Percentiles rank a stretch among this genome's conserved stretches.
These are phyloP conservation scores for Margaritispora aquatica DNA, from an alignment of 495 filamentous ascomycete species.

Conservation along the genomic window DNA sequence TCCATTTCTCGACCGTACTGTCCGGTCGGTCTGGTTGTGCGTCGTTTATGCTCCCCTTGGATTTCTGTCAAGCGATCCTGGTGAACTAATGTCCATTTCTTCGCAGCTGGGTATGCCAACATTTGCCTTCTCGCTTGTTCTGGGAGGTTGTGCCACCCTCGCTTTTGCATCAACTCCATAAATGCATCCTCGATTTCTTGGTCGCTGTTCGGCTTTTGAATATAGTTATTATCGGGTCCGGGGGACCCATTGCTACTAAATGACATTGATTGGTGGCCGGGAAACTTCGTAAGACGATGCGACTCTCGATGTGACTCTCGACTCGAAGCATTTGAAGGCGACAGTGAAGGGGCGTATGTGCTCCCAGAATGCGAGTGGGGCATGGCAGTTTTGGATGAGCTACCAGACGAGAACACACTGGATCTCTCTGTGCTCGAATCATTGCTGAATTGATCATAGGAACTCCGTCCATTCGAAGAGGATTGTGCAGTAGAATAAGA, in stretches of 20 bases:
- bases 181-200: slow-evolving; percentile 88
- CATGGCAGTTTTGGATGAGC: slow-evolving; percentile 52
- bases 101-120: slow-evolving; percentile 83
- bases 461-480: slow-evolving; percentile 62
- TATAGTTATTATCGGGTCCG: not conserved
- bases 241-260: slow-evolving; percentile 9
- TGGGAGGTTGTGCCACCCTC: slow-evolving; percentile 94
- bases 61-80: slow-evolving; percentile 90
- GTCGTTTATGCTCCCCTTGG: slow-evolving; percentile 89
- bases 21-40: slow-evolving; percentile 49
- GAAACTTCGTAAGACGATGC: slow-evolving; percentile 43
- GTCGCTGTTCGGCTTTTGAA: slow-evolving; percentile 65
- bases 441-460: slow-evolving; percentile 62
- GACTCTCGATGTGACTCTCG: slow-evolving; percentile 37
- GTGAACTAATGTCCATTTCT: slow-evolving; percentile 97
- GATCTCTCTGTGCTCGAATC: slow-evolving; percentile 55
- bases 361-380: slow-evolving; percentile 44
- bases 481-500: slow-evolving; percentile 63
- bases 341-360: slow-evolving; percentile 26
- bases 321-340: slow-evolving; percentile 36
- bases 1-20: slow-evolving; percentile 48
- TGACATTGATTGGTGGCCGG: slow-evolving; percentile 32
- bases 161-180: slow-evolving; percentile 89
- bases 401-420: slow-evolving; percentile 55
- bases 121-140: slow-evolving; percentile 93